Evolutionary conservation across 1,139 yeast species (phyloP), one percentile per base, ranked within the genome.

Genomic region (Yamadazyma songkhlaensis): DNA sequence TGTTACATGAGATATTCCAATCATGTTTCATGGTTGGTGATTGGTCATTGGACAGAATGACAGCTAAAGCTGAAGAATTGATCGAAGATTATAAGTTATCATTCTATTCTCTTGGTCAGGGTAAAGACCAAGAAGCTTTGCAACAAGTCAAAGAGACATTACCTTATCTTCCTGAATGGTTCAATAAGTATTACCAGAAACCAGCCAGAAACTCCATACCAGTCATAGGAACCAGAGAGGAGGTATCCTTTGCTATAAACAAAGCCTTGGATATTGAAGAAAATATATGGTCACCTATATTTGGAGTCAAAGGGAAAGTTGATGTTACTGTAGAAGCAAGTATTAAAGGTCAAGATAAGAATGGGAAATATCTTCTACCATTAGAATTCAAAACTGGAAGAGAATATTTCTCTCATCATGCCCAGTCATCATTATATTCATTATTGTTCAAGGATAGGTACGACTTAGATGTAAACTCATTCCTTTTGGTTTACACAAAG

Each of bases 351-450:
- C 64, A 5, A 46, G 48, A 5, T 8, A 29, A 40, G 24, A 46
- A 42, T 3, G 77, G 76, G 6, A 72, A 67, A 14, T 70, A 55
- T 42, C 69, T 87, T 17, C 73, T 81, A 1, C 97, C 97, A 0
- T 64, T 94, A 63, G 99, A 92, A 57, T 80, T 92, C 42, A 92
- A 92, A 56, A 87, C 97, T 0, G 96, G 97, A 0, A 62, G 72
- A 28, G 78, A 77, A 37, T 70, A 80, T 36, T 57, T 83, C 9
- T 62, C 84, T 3, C 97, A 92, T 57, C 79, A 84, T 33, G 96
- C 95, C 0, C 99, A 92, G 55, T 85, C 95, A 0, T 73, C 90
- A 0, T 65, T 94, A n/a, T 92, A 92, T 56, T 81, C 95, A 0
- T 62, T 92, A 13, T 63, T 92, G 43, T 72, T 89, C 51, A 79